These are phyloP conservation scores for Plicaturopsis crispa DNA, from an alignment of 768 basidiomycete genomes.

Conservation along the genomic window DNA sequence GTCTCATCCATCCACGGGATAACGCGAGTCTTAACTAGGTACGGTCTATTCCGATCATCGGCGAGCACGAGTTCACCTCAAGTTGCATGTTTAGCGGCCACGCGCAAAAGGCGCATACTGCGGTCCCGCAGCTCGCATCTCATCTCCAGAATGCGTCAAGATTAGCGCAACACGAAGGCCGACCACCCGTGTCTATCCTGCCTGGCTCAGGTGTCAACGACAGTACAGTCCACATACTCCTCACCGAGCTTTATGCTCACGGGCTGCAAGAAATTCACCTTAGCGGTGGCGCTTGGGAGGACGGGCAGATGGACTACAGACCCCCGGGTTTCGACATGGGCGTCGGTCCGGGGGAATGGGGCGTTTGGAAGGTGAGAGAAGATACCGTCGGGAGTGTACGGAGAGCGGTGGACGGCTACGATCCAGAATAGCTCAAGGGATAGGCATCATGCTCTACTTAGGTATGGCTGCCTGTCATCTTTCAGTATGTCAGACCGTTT, in stretches of 20 bases:
- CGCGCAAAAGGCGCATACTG: slow-evolving; percentile 31
- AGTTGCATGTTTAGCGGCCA: slow-evolving; percentile 38
- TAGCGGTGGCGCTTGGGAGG: slow-evolving; percentile 62
- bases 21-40: slow-evolving; percentile 79
- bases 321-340: slow-evolving; percentile 67
- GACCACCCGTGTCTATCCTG: slow-evolving; percentile 33
- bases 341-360: slow-evolving; percentile 50
- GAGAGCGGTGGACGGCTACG: slow-evolving; percentile 32
- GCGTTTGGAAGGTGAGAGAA: slow-evolving; percentile 56
- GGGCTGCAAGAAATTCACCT: slow-evolving; percentile 67
- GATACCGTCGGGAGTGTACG: slow-evolving; percentile 45
- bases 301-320: slow-evolving; percentile 43
- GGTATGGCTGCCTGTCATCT: too few relatives aligned
- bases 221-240: slow-evolving; percentile 39
- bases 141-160: slow-evolving; percentile 29
- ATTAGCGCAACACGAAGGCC: slow-evolving; percentile 18
- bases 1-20: slow-evolving; percentile 44
- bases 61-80: slow-evolving; percentile 1
- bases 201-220: slow-evolving; percentile 74
- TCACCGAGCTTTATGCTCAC: slow-evolving; percentile 42
- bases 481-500: too few relatives aligned
- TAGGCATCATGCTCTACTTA: too few relatives aligned
- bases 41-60: slow-evolving; percentile 3
- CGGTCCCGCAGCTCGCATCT: slow-evolving; percentile 30
- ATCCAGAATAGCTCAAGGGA: too few relatives aligned